phyloP scores from a whole-genome alignment of 2,329 filamentous ascomycete genomes.

The Calcarisporium arbuscula region DNA sequence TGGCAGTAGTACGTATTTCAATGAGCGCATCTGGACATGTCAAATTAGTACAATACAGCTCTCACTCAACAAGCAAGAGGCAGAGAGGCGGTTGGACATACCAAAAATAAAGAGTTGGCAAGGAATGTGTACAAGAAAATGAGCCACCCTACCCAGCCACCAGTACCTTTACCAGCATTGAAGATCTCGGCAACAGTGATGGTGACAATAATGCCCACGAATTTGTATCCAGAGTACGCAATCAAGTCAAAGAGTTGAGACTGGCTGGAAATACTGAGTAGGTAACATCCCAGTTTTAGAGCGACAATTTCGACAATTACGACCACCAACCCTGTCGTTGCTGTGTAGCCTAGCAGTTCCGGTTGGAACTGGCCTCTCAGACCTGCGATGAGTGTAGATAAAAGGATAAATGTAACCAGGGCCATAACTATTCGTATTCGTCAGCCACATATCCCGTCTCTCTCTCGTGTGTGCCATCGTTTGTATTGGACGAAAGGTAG shows the following conservation, averaged over 20 bases:
- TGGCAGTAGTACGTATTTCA: conserved; percentile 92
- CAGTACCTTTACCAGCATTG: conserved; percentile 73
- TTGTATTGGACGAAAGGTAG: background rate
- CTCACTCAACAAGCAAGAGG: background rate
- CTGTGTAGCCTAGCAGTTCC: conserved; percentile 84
- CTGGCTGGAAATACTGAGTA: conserved; percentile 88
- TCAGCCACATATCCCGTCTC: background rate
- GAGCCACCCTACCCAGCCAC: conserved; percentile 82
- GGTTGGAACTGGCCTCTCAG: conserved; percentile 89
- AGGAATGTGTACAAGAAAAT: conserved; percentile 89
- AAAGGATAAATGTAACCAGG: conserved; percentile 91
- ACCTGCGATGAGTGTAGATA: conserved; percentile 85
- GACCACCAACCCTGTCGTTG: conserved; percentile 74
- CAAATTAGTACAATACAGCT: conserved; percentile 12
- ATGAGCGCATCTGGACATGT: conserved; percentile 66
- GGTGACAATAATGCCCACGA: conserved; percentile 91
- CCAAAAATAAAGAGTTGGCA: conserved; percentile 92
- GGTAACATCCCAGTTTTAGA: conserved; percentile 86
- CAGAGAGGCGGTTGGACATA: conserved; percentile 37
- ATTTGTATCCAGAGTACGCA: conserved; percentile 97
- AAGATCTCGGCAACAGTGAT: conserved; percentile 72
- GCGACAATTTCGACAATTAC: conserved; percentile 84
- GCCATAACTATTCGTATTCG: conserved; percentile 65
- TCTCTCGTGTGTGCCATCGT: background rate
- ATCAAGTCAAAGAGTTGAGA: conserved; percentile 90